These are phyloP conservation scores for Rhizoctonia solani DNA, from an alignment of 1,284 basidiomycete genomes.

Conservation along the genomic window DNA sequence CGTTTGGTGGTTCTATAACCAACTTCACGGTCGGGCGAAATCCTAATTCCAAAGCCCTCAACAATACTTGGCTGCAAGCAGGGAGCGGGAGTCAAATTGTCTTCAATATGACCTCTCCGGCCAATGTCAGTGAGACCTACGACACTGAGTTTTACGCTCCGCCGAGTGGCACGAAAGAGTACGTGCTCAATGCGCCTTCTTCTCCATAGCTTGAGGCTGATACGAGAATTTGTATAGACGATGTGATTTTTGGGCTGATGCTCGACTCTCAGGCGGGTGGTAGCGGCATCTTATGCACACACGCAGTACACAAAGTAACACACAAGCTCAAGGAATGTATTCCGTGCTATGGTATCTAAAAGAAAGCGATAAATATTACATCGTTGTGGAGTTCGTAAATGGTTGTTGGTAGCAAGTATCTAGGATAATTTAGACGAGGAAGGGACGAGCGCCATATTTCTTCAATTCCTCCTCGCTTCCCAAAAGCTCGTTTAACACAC, in stretches of 20 bases:
- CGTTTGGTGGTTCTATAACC: constrained; percentile 17
- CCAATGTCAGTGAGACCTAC: constrained; percentile 10
- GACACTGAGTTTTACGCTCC: neutral
- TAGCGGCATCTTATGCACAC: too few relatives aligned
- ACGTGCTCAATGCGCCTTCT: neutral
- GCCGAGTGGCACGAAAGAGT: constrained; percentile 7
- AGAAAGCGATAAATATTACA: too few relatives aligned
- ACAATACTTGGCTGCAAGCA: neutral
- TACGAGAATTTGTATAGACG: neutral
- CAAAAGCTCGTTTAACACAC: constrained; percentile 75
- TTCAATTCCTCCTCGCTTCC: constrained; percentile 38
- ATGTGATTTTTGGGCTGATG: constrained; percentile 25
- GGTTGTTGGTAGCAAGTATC: neutral
- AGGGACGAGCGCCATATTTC: constrained; percentile 5
- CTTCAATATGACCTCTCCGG: constrained; percentile 11
- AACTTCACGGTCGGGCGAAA: neutral
- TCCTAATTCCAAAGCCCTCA: neutral
- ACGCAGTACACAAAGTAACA: too few relatives aligned
- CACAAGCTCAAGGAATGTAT: too few relatives aligned
- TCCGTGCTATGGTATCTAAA: too few relatives aligned
- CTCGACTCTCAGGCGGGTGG: neutral
- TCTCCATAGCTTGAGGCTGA: too few relatives aligned
- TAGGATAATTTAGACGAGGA: neutral
- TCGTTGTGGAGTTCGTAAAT: neutral
- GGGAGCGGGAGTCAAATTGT: neutral